Conservation (phyloP, 768 basidiomycete species). For the Suillus cothurnatus region DNA sequence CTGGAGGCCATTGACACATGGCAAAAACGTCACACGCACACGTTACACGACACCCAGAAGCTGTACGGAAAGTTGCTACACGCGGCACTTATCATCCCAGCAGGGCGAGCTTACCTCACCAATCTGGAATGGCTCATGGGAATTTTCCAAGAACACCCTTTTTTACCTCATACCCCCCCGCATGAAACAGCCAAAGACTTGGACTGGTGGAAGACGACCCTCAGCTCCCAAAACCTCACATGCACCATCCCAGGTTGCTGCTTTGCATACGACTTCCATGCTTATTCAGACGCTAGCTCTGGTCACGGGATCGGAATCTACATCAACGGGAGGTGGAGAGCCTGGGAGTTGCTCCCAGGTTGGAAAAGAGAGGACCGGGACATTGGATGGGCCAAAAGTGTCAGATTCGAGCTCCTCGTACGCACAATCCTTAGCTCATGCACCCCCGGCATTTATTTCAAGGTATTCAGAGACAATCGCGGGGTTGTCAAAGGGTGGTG, state of each 20-base stretch:
- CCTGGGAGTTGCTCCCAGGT: no score
- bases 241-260: constrained; percentile 31
- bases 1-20: no score
- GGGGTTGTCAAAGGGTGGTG: constrained; percentile 43
- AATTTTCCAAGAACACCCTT: no score
- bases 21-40: no score
- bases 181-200: constrained; percentile 29
- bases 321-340: constrained; percentile 17
- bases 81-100: constrained; percentile 31
- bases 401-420: constrained; percentile 43
- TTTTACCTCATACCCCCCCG: constrained; percentile 21
- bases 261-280: constrained; percentile 28
- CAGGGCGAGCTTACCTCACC: constrained; percentile 43
- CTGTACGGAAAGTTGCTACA: constrained; percentile 46
- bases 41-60: constrained; percentile 27
- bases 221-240: constrained; percentile 10
- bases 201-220: constrained; percentile 36
- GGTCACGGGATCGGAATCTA: constrained; percentile 35
- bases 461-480: constrained; percentile 28
- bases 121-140: no score
- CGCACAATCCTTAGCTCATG: constrained; percentile 12
- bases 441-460: constrained; percentile 2
- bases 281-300: constrained; percentile 47
- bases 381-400: constrained; percentile 30
- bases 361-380: constrained; percentile 23